Evolutionary conservation across 768 basidiomycete genomes (phyloP), one percentile per base, ranked within the genome.

Genomic region (Infundibulicybe gibba): DNA sequence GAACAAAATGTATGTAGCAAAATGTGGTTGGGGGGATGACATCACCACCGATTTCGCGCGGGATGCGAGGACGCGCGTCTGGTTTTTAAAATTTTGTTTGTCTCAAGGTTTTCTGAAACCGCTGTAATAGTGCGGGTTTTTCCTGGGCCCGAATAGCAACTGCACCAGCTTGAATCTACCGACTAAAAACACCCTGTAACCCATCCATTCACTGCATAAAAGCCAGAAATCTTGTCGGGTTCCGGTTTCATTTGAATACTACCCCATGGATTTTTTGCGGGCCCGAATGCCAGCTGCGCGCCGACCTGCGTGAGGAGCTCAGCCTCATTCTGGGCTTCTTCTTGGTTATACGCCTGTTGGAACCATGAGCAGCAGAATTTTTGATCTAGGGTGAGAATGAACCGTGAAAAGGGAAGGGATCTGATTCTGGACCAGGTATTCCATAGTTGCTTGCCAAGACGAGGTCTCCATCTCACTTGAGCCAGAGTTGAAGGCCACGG

Each of bases 401-500:
- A 68, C 70, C 6, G 66, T 67, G 45, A 71, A 70, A 0, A 68
- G 53, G 2, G 54, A 59, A 2, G 66, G 62, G 12, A 67, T 61
- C 1, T 56, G 52, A 12, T 50, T 54, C 37, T 61, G 40, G 31
- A 58, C 52, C 4, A 68, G 54, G 43, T 58, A 51, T 5, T 50
- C 43, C 30, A 64, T 56, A 0, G 66, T 64, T n/a, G 45, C 32
- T 37, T 50, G 50, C 67, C 66, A 69, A 0, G 56, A 57, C 2
- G 45, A 44, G 0, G 12, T 15, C 5, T 42, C 49, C 34, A 56
- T 53, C 40, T 65, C 35, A 38, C 35, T 19, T 3, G n/a, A 49
- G 1, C 66, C 66, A 2, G 67, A 65, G 50, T 70, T 64, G 52
- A 70, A 70, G 1, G 67, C 67, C 20, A 69, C 49, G 0, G 65